A percentile compares a stretch with the other conserved stretches of the same genome.
These are phyloP conservation scores for Clonostachys byssicola DNA, from an alignment of 2,329 filamentous ascomycete genomes.

Conservation along the genomic window DNA sequence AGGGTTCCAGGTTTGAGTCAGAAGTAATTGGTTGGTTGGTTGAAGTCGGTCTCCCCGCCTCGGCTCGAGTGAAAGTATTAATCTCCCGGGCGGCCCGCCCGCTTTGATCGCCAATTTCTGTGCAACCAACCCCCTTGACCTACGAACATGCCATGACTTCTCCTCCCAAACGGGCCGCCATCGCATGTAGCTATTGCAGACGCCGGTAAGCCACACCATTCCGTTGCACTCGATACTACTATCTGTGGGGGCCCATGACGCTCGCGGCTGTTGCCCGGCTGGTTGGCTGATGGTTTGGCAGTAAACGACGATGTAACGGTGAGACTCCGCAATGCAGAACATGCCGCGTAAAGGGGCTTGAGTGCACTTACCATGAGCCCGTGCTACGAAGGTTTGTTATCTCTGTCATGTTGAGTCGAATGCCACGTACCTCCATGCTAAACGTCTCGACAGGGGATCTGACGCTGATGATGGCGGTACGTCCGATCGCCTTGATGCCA, in stretches of 20 bases:
- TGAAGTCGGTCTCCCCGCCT: too few relatives aligned
- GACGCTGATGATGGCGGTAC: too few relatives aligned
- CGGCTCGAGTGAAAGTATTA: too few relatives aligned
- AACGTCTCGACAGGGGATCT: too few relatives aligned
- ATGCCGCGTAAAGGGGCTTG: neutral
- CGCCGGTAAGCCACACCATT: neutral
- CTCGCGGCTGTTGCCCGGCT: neutral
- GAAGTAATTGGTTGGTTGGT: too few relatives aligned
- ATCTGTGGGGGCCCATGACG: neutral
- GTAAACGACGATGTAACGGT: constrained; percentile 1
- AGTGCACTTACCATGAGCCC: neutral
- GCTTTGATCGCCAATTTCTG: too few relatives aligned
- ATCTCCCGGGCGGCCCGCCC: too few relatives aligned
- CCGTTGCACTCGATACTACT: neutral
- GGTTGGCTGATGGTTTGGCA: neutral
- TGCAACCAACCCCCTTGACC: too few relatives aligned
- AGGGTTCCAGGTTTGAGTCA: too few relatives aligned
- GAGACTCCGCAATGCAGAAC: neutral
- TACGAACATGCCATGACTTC: neutral
- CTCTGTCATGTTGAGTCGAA: too few relatives aligned
- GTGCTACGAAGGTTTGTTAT: neutral
- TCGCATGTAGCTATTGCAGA: constrained; percentile 1
- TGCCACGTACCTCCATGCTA: too few relatives aligned
- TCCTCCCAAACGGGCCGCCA: neutral
- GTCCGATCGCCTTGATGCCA: too few relatives aligned